Percentiles rank a stretch among this genome's conserved stretches.
These are phyloP conservation scores for Obelidium mucronatum DNA, from an alignment of 192 early-diverging fungal genomes.

Conservation along the genomic window DNA sequence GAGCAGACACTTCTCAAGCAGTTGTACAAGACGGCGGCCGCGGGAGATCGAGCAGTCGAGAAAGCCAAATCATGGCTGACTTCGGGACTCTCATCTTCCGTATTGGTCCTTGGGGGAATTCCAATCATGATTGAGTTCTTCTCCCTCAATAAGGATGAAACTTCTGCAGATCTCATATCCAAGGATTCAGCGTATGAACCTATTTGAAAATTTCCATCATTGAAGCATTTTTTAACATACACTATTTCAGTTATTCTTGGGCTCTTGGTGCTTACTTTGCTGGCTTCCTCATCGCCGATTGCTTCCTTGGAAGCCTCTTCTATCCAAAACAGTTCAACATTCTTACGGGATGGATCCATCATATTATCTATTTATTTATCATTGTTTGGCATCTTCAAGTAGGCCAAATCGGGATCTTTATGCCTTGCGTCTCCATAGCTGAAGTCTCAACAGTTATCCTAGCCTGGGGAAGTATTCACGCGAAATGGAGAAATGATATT, in stretches of 20 bases:
- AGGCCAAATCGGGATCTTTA: slow-evolving; percentile 44
- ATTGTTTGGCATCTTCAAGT: slow-evolving; percentile 54
- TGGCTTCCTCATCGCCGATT: slow-evolving; percentile 62
- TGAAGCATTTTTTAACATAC: neutral
- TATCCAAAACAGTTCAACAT: slow-evolving; percentile 63
- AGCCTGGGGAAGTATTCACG: slow-evolving; percentile 61
- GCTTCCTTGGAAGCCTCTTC: slow-evolving; percentile 56
- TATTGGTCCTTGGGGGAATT: slow-evolving; percentile 12
- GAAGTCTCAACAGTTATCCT: slow-evolving; percentile 67
- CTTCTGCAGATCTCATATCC: slow-evolving; percentile 7
- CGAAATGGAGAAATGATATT: slow-evolving; percentile 52
- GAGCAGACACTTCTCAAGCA: neutral
- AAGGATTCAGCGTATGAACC: slow-evolving; percentile 4
- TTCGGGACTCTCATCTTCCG: neutral
- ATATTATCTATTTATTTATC: slow-evolving; percentile 56
- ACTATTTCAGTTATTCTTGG: slow-evolving; percentile 13
- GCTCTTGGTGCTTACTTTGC: slow-evolving; percentile 51
- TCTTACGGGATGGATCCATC: slow-evolving; percentile 71
- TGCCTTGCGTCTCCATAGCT: slow-evolving; percentile 40
- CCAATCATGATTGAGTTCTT: slow-evolving; percentile 7
- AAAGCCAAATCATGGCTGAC: slow-evolving; percentile 23
- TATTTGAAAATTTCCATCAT: neutral
- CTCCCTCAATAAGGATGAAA: neutral
- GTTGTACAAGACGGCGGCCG: neutral
- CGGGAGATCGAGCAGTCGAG: neutral